phyloP scores from a whole-genome alignment of 345 rosid genomes.

The Salix suchowensis region DNA sequence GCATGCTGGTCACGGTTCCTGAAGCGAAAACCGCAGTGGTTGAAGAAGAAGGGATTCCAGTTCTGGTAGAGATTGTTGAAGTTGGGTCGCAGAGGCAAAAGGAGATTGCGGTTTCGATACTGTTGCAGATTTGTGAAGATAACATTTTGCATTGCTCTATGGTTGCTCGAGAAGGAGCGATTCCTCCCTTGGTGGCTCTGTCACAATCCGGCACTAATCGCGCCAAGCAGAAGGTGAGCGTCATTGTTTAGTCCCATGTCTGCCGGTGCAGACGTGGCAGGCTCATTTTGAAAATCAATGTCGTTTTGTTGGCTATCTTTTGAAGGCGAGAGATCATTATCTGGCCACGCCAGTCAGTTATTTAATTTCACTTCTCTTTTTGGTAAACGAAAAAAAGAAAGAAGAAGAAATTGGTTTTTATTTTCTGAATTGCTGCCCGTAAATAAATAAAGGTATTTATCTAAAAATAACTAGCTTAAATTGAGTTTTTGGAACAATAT shows the following conservation, averaged over 20 bases:
- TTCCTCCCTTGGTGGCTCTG: constrained; percentile 81
- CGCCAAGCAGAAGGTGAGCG: constrained; percentile 71
- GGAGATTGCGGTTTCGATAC: constrained; percentile 69
- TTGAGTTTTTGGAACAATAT: too few relatives aligned
- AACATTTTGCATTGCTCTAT: constrained; percentile 52
- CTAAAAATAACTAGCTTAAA: neutral
- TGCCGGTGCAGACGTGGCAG: constrained; percentile 21
- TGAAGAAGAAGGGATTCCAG: constrained; percentile 88
- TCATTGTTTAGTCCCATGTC: neutral
- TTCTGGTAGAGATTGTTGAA: constrained; percentile 82
- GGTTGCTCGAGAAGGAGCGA: constrained; percentile 94
- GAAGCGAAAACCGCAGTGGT: constrained; percentile 73
- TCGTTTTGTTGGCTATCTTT: constrained; percentile 5
- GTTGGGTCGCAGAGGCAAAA: constrained; percentile 83
- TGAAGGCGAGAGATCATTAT: neutral
- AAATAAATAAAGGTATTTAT: neutral
- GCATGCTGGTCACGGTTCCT: constrained; percentile 43
- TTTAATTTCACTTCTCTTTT: too few relatives aligned
- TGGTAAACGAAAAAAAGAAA: too few relatives aligned
- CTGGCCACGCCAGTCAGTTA: constrained; percentile 34
- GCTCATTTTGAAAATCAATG: neutral
- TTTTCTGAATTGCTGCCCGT: neutral
- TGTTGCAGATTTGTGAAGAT: constrained; percentile 69
- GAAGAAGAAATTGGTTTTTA: neutral
- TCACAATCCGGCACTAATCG: constrained; percentile 83